Conservation (phyloP, 2,329 filamentous ascomycete species). For the Colletotrichum falcatum region DNA sequence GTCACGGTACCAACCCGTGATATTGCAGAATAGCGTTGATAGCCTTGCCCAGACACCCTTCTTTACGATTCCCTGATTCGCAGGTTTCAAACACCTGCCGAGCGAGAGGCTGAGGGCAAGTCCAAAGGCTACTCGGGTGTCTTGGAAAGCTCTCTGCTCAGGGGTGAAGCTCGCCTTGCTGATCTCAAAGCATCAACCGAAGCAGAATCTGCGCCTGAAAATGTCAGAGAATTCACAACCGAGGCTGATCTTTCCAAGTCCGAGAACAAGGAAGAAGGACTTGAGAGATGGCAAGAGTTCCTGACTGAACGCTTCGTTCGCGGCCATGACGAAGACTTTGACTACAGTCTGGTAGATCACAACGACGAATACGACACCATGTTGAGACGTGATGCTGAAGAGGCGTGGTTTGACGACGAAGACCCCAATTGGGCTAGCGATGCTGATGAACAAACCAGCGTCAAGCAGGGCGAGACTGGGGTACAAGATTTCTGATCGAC, state of each 20-base stretch:
- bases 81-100: constrained; percentile 77
- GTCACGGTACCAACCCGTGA: too few relatives aligned
- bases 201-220: background rate
- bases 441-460: constrained; percentile 49
- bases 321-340: constrained; percentile 82
- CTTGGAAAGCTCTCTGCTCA: constrained; percentile 80
- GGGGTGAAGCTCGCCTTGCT: constrained; percentile 82
- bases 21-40: background rate
- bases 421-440: constrained; percentile 74
- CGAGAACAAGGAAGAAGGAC: constrained; percentile 73
- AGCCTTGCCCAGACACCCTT: constrained; percentile 70
- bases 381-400: constrained; percentile 72
- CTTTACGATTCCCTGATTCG: constrained; percentile 86
- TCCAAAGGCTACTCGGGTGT: constrained; percentile 82
- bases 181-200: constrained; percentile 47
- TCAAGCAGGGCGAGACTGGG: constrained; percentile 71
- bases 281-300: constrained; percentile 76
- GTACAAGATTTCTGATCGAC: constrained; percentile 75
- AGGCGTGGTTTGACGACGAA: constrained; percentile 85
- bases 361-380: constrained; percentile 78
- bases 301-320: constrained; percentile 80
- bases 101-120: constrained; percentile 79
- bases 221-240: constrained; percentile 9
- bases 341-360: constrained; percentile 77
- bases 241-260: constrained; percentile 53